Evolutionary conservation across 306 rosid genomes (phyloP).

Genomic region (Hippophae gyantsensis): DNA sequence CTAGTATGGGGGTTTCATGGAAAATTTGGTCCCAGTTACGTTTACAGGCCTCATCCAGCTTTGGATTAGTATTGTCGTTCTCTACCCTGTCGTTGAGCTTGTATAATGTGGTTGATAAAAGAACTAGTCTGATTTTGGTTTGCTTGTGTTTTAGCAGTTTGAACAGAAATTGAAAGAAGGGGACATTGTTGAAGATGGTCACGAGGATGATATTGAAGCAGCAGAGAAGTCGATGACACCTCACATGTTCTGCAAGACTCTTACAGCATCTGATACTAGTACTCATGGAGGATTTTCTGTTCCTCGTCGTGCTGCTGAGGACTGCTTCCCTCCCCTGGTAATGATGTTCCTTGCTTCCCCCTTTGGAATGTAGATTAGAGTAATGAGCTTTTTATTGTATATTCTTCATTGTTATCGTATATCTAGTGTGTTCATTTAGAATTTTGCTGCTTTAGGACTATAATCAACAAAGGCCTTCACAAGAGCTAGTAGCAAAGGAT

Average conservation of each 20-base stretch:
- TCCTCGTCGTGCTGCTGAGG: slow-evolving; percentile 99
- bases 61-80: no score
- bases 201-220: slow-evolving; percentile 60
- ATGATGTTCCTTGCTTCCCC: slow-evolving; percentile 5
- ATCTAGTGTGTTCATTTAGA: background rate
- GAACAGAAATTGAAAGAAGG: slow-evolving; percentile 45
- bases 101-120: background rate
- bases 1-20: no score
- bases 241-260: slow-evolving; percentile 99
- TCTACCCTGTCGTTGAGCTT: background rate
- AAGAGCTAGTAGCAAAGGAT: slow-evolving; percentile 96
- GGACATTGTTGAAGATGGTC: slow-evolving; percentile 45
- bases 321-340: slow-evolving; percentile 98
- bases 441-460: slow-evolving; percentile 52
- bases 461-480: slow-evolving; percentile 87
- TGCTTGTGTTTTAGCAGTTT: slow-evolving; percentile 36
- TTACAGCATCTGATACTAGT: slow-evolving; percentile 97
- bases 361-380: background rate
- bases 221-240: slow-evolving; percentile 69
- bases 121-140: slow-evolving; percentile 11
- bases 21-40: no score
- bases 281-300: slow-evolving; percentile 99
- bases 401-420: background rate
- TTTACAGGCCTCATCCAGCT: no score
- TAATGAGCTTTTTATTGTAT: background rate